These are phyloP conservation scores for Lentinula detonsa DNA, from an alignment of 768 basidiomycete species.

Conservation along the genomic window DNA sequence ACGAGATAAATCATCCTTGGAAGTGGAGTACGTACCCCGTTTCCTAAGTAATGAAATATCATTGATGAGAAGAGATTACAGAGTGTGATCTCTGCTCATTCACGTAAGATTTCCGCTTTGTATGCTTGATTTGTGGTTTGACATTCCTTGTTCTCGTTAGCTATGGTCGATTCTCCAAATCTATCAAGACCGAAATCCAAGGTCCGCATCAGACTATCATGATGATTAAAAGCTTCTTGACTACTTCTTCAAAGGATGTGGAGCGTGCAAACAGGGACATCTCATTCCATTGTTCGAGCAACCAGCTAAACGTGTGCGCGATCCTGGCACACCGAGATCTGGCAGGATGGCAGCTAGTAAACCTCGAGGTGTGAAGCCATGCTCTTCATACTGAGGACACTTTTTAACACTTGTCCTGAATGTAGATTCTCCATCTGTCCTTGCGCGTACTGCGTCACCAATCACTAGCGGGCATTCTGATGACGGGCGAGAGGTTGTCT, in stretches of 20 bases:
- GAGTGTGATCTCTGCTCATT: constrained; percentile 62
- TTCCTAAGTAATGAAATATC: neutral
- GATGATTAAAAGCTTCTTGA: neutral
- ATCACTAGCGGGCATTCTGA: neutral
- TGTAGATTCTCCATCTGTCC: neutral
- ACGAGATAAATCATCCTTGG: constrained; percentile 69
- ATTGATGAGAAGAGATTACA: constrained; percentile 16
- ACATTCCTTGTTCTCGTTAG: constrained; percentile 24
- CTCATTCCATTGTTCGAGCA: constrained; percentile 50
- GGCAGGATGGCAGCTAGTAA: constrained; percentile 39
- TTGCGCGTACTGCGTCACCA: constrained; percentile 12
- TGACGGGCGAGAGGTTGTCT: neutral
- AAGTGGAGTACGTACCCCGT: constrained; percentile 50
- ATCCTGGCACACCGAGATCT: constrained; percentile 29
- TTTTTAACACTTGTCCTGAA: neutral
- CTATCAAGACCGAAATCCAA: constrained; percentile 46
- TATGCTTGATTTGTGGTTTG: neutral
- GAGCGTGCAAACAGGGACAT: constrained; percentile 54
- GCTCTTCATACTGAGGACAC: neutral
- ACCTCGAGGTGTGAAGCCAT: constrained; percentile 33
- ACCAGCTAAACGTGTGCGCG: constrained; percentile 23
- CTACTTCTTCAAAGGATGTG: constrained; percentile 45
- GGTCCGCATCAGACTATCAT: neutral
- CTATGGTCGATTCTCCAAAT: constrained; percentile 72
- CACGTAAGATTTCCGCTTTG: constrained; percentile 34